Conservation (phyloP, 176 grass and related monocot species). For the Paspalum vaginatum region DNA sequence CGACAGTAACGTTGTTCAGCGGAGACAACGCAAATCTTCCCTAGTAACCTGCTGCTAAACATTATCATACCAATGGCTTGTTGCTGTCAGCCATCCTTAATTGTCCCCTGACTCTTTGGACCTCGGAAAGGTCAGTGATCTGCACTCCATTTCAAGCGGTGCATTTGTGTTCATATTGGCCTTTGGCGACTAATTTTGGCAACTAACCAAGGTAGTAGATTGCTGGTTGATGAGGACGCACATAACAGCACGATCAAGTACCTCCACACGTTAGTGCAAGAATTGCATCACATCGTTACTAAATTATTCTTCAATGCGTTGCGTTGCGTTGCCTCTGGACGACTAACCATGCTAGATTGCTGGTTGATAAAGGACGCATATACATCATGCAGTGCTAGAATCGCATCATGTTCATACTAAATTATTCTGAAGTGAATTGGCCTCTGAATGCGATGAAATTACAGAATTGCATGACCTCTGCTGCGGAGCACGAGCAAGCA, state of each 20-base stretch:
- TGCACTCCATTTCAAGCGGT: background rate
- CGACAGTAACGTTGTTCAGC: background rate
- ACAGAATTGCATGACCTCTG: background rate
- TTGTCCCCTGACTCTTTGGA: conserved; percentile 18
- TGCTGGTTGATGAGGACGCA: background rate
- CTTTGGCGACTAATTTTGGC: conserved; percentile 21
- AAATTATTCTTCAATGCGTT: too few species aligned
- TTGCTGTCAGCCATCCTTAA: background rate
- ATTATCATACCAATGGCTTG: background rate
- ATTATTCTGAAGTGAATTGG: background rate
- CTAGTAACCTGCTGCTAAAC: background rate
- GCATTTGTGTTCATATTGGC: background rate
- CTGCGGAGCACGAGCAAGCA: background rate
- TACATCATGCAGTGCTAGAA: conserved; percentile 13
- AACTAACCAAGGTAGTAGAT: background rate
- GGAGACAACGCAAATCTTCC: background rate
- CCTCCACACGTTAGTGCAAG: background rate
- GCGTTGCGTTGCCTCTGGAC: too few species aligned
- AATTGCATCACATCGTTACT: background rate
- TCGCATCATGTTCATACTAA: conserved; percentile 16
- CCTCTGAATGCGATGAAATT: background rate
- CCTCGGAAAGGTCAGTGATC: conserved; percentile 16
- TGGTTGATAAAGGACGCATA: background rate
- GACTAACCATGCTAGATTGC: background rate
- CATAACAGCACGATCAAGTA: background rate